These are phyloP conservation scores for Plantago rigida DNA, from an alignment of 305 asterid genomes.

Conservation along the genomic window DNA sequence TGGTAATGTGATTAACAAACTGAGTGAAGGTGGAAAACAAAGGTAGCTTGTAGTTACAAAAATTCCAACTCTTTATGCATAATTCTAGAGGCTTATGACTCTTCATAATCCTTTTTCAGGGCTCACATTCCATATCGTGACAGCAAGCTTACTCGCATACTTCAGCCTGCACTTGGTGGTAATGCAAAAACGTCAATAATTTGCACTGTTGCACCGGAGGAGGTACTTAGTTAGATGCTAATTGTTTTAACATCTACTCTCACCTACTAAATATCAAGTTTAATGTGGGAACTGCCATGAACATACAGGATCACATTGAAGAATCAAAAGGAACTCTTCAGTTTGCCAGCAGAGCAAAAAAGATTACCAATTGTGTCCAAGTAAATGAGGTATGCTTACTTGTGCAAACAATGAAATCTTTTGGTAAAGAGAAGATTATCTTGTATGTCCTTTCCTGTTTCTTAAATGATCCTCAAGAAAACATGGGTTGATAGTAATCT, in stretches of 20 bases:
- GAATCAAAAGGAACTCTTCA: slow-evolving; percentile 95
- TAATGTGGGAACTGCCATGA: slow-evolving; percentile 15
- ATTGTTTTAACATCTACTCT: slow-evolving; percentile 18
- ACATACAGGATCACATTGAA: slow-evolving; percentile 63
- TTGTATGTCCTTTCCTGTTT: slow-evolving; percentile 12
- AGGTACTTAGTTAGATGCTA: slow-evolving; percentile 39
- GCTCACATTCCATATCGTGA: slow-evolving; percentile 97
- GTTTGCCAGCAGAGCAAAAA: slow-evolving; percentile 95
- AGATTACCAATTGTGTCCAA: slow-evolving; percentile 93
- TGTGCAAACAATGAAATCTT: slow-evolving; percentile 5
- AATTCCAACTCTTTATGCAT: neutral
- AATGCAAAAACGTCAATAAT: slow-evolving; percentile 95
- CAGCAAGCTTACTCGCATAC: slow-evolving; percentile 94
- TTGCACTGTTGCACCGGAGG: slow-evolving; percentile 92
- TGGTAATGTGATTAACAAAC: slow-evolving; percentile 89
- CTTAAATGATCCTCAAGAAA: slow-evolving; percentile 3
- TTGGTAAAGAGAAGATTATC: neutral
- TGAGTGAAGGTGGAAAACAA: slow-evolving; percentile 90
- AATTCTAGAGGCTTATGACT: slow-evolving; percentile 18
- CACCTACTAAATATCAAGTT: slow-evolving; percentile 12
- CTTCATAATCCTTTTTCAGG: slow-evolving; percentile 37
- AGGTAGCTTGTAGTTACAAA: slow-evolving; percentile 40
- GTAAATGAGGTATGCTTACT: slow-evolving; percentile 74
- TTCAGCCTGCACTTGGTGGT: slow-evolving; percentile 98
- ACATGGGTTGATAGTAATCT: neutral